A percentile compares a stretch with the other conserved stretches of the same genome.
These are phyloP conservation scores for Coix lacrymajobi DNA, from an alignment of 176 grass and related monocot species.

Conservation along the genomic window DNA sequence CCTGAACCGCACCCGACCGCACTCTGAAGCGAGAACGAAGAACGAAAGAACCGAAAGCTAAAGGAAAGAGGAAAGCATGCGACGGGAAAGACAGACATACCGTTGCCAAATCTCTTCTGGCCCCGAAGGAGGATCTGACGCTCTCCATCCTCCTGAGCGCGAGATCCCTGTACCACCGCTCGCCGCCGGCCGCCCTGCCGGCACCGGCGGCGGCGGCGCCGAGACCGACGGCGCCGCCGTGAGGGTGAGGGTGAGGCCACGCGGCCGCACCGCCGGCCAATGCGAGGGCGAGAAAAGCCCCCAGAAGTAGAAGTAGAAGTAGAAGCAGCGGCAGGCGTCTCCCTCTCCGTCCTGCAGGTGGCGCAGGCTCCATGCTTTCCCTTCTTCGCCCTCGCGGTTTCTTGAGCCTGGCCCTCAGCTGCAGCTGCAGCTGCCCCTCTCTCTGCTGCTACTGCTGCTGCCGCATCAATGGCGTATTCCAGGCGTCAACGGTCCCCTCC, in stretches of 20 bases:
- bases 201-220: not conserved
- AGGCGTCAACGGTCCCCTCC: not conserved
- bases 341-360: not conserved
- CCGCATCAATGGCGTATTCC: slow-evolving; percentile 10
- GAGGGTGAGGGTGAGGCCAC: slow-evolving; percentile 15
- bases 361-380: not conserved
- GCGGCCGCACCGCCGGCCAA: slow-evolving; percentile 3
- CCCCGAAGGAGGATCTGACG: slow-evolving; percentile 45
- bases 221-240: not conserved
- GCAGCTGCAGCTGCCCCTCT: not conserved
- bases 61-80: not conserved
- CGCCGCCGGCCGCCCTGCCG: not conserved
- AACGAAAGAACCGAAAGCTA: not conserved
- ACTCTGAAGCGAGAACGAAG: too few species aligned
- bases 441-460: not conserved
- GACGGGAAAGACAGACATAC: not conserved
- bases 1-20: not conserved
- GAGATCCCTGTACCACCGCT: slow-evolving; percentile 44
- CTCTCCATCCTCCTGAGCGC: slow-evolving; percentile 31
- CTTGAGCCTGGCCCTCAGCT: not conserved
- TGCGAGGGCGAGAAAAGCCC: not conserved
- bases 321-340: not conserved
- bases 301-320: not conserved
- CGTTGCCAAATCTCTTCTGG: slow-evolving; percentile 32
- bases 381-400: not conserved